Evolutionary conservation across 2,329 filamentous ascomycete genomes (phyloP).

Genomic region (Neopestalotiopsis rosae): DNA sequence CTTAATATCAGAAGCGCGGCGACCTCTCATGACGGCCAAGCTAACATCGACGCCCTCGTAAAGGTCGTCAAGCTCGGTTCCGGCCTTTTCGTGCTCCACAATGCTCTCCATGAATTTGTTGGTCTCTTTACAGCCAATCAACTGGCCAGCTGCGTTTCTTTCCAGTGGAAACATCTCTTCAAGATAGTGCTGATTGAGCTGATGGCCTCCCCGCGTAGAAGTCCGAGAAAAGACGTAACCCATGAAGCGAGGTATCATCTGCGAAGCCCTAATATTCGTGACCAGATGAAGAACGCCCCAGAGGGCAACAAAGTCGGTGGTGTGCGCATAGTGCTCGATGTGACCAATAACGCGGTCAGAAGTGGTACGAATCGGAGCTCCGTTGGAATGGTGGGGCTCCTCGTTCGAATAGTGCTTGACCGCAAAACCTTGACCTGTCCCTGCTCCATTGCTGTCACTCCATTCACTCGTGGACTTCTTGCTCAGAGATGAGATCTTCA

Average conservation of each 20-base stretch:
- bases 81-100: slow-evolving; percentile 50
- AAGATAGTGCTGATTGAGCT: slow-evolving; percentile 66
- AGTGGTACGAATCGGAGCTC: slow-evolving; percentile 33
- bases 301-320: slow-evolving; percentile 73
- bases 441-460: background rate
- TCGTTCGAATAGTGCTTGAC: slow-evolving; percentile 39
- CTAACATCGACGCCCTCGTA: slow-evolving; percentile 54
- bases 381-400: slow-evolving; percentile 19
- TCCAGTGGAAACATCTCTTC: slow-evolving; percentile 65
- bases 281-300: slow-evolving; percentile 77
- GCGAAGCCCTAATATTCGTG: slow-evolving; percentile 49
- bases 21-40: slow-evolving; percentile 45
- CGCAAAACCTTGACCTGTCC: slow-evolving; percentile 31
- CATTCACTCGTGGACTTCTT: background rate
- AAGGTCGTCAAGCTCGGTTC: slow-evolving; percentile 48
- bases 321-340: slow-evolving; percentile 83
- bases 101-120: slow-evolving; percentile 68
- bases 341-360: slow-evolving; percentile 64
- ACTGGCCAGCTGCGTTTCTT: slow-evolving; percentile 44
- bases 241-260: slow-evolving; percentile 62
- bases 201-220: slow-evolving; percentile 57
- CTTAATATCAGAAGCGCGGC: slow-evolving; percentile 23
- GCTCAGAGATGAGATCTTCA: slow-evolving; percentile 18
- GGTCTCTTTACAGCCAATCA: slow-evolving; percentile 49
- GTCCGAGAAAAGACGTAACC: slow-evolving; percentile 64